These are phyloP conservation scores for Beauveria brongniartii DNA, from an alignment of 2,329 filamentous ascomycete species.

Conservation along the genomic window DNA sequence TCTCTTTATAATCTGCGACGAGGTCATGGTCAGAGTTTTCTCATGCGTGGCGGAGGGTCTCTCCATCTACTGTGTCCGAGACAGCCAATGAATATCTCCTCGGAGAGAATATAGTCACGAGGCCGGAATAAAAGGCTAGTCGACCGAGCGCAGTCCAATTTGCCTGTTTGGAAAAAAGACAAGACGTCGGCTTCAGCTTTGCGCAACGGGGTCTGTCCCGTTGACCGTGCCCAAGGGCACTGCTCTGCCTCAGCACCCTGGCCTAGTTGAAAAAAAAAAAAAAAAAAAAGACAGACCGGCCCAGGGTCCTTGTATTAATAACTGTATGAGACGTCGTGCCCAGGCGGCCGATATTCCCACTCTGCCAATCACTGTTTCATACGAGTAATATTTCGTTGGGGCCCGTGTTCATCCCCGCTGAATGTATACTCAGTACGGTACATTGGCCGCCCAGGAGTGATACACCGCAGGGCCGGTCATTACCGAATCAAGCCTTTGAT, in stretches of 20 bases:
- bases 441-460: background rate
- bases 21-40: background rate
- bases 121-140: too few species aligned
- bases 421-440: background rate
- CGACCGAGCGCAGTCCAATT: background rate
- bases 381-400: background rate
- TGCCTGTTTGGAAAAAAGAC: background rate
- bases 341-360: background rate
- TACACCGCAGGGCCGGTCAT: background rate
- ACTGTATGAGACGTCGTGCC: background rate
- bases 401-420: background rate
- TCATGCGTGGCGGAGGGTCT: background rate
- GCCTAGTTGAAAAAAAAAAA: background rate
- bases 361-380: conserved; percentile 2
- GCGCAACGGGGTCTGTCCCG: background rate
- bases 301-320: background rate
- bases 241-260: background rate
- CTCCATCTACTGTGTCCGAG: background rate
- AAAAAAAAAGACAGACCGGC: background rate
- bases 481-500: background rate
- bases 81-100: background rate
- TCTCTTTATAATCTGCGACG: background rate
- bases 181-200: conserved; percentile 3
- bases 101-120: background rate
- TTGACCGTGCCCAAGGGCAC: background rate